These are phyloP conservation scores for Boletus tomentosulus DNA, from an alignment of 768 basidiomycete genomes.

Conservation along the genomic window DNA sequence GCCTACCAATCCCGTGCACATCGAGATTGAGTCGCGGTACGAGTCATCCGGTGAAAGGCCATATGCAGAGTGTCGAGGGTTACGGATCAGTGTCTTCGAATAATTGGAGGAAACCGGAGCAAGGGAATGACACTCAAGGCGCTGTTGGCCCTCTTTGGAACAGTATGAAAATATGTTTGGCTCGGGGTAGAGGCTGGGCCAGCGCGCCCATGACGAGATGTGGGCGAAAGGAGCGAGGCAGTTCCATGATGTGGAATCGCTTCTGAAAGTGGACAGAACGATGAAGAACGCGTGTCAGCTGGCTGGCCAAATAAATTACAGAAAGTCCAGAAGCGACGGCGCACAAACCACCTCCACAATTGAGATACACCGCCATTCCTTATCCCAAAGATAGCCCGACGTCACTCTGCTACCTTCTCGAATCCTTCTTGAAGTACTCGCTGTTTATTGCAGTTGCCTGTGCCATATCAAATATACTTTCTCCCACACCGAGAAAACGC, in stretches of 20 bases:
- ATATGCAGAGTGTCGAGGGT: not conserved
- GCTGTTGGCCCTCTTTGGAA: not conserved
- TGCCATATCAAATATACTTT: conserved; percentile 82
- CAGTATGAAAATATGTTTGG: not conserved
- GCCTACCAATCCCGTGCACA: not conserved
- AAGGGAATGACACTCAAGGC: not conserved
- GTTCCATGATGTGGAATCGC: conserved; percentile 1
- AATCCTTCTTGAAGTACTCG: conserved; percentile 67
- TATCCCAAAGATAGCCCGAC: not conserved
- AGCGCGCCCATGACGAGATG: not conserved
- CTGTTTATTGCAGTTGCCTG: conserved; percentile 86
- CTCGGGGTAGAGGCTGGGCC: not conserved
- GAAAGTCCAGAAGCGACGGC: conserved; percentile 19
- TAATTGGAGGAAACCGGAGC: not conserved
- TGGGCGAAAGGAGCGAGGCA: conserved; percentile 5
- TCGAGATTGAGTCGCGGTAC: not conserved
- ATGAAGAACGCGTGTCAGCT: conserved; percentile 24
- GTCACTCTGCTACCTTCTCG: conserved; percentile 28
- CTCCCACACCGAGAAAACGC: conserved; percentile 80
- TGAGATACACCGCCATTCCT: conserved; percentile 6
- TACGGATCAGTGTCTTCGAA: not conserved
- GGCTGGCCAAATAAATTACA: conserved; percentile 27
- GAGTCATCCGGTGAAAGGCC: not conserved
- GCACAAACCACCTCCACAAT: conserved; percentile 7
- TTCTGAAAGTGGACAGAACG: conserved; percentile 3